Evolutionary conservation across 345 rosid genomes (phyloP).

Genomic region (Rhizophora mangle): DNA sequence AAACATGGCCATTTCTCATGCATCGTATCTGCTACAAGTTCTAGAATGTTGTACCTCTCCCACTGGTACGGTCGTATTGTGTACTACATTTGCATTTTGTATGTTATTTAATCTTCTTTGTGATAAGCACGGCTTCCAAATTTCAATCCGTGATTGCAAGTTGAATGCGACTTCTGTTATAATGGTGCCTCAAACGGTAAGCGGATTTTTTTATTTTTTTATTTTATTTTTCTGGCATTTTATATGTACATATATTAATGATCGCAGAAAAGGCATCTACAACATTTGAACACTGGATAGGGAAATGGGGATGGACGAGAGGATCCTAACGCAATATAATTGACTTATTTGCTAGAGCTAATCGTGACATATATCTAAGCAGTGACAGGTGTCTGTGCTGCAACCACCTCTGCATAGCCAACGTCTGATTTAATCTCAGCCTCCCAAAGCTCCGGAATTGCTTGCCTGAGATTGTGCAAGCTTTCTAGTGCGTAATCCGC

Average conservation of each 20-base stretch:
- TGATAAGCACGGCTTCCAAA: neutral
- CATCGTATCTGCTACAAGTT: neutral
- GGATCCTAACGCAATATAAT: slow-evolving; percentile 9
- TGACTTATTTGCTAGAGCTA: neutral
- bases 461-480: slow-evolving; percentile 78
- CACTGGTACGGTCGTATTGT: neutral
- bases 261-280: slow-evolving; percentile 25
- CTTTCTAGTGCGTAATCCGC: slow-evolving; percentile 79
- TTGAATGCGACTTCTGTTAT: slow-evolving; percentile 22
- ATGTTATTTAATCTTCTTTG: neutral
- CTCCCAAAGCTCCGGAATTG: slow-evolving; percentile 72
- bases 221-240: neutral
- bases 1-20: neutral
- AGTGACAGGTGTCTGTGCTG: slow-evolving; percentile 74
- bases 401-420: slow-evolving; percentile 42
- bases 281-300: slow-evolving; percentile 17
- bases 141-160: slow-evolving; percentile 14
- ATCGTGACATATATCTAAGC: slow-evolving; percentile 38
- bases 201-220: neutral
- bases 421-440: slow-evolving; percentile 55
- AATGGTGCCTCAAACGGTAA: neutral
- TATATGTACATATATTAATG: neutral
- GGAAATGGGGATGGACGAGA: slow-evolving; percentile 9
- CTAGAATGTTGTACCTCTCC: neutral
- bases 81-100: neutral